A percentile compares a stretch with the other conserved stretches of the same genome.
phyloP scores from a whole-genome alignment of 2,329 filamentous ascomycete species.

The Colletotrichum noveboracense region DNA sequence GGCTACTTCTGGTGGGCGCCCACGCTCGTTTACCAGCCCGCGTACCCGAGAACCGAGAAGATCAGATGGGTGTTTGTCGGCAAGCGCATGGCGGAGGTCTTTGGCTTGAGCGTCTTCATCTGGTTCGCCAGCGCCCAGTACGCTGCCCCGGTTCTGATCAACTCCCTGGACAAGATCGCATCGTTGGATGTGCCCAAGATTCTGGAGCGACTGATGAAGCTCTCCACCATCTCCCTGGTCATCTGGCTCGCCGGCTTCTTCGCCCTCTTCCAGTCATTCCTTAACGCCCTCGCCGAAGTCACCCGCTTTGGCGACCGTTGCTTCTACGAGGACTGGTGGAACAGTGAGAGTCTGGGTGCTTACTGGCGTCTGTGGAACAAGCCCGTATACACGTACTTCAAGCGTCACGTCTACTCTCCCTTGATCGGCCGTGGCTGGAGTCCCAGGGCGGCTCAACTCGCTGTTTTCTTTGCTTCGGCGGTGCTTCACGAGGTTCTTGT shows the following conservation, averaged over 20 bases:
- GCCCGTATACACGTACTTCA: constrained; percentile 96
- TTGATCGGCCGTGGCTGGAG: constrained; percentile 85
- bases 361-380: constrained; percentile 99
- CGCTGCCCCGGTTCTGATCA: constrained; percentile 85
- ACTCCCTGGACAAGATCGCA: constrained; percentile 87
- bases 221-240: constrained; percentile 92
- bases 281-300: constrained; percentile 91
- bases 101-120: constrained; percentile 83
- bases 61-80: constrained; percentile 89
- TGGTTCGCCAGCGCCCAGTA: constrained; percentile 97
- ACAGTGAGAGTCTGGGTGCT: constrained; percentile 79
- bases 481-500: constrained; percentile 91
- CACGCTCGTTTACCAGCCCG: constrained; percentile 94
- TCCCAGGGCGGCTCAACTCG: constrained; percentile 70
- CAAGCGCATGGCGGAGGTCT: constrained; percentile 81
- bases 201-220: constrained; percentile 87
- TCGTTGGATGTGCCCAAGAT: constrained; percentile 82
- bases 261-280: constrained; percentile 88
- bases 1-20: constrained; percentile 98
- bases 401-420: constrained; percentile 89
- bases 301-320: constrained; percentile 90
- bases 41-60: constrained; percentile 83
- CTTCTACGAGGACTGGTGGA: constrained; percentile 99
- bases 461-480: constrained; percentile 89
- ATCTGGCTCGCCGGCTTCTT: constrained; percentile 99